Conservation (phyloP, 78 protist species). For the Dictyostelium purpureum region DNA sequence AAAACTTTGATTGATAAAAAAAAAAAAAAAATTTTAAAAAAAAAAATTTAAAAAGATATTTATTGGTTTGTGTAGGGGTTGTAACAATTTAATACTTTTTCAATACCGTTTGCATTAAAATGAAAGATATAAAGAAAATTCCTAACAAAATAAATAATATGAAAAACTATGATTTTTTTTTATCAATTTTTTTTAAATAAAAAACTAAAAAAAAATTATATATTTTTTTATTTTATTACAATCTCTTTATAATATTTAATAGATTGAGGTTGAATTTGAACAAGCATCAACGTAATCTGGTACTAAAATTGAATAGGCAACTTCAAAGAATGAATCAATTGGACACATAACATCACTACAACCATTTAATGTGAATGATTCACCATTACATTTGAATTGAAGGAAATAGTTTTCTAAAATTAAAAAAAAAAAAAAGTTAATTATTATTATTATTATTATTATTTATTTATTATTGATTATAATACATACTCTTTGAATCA, state of each 20-base stretch:
- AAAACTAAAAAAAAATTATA: too few relatives aligned
- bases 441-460: background rate
- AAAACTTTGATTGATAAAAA: too few relatives aligned
- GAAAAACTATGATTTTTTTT: too few relatives aligned
- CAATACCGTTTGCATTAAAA: too few relatives aligned
- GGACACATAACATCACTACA: constrained; percentile 54
- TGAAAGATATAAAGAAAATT: background rate
- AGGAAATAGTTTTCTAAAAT: constrained; percentile 8
- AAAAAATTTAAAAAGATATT: too few relatives aligned
- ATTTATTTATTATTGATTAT: background rate
- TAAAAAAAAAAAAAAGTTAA: background rate
- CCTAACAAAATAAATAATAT: background rate
- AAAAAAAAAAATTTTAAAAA: too few relatives aligned
- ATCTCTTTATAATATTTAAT: background rate
- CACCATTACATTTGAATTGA: constrained; percentile 74
- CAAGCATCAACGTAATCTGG: constrained; percentile 44
- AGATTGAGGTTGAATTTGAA: background rate
- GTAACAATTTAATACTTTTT: too few relatives aligned
- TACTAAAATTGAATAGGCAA: background rate
- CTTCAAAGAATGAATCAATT: constrained; percentile 26
- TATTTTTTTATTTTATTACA: background rate
- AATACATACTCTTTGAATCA: background rate
- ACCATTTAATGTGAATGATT: background rate
- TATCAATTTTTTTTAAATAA: background rate
- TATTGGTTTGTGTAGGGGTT: too few relatives aligned